These are phyloP conservation scores for Mitragyna speciosa DNA, from an alignment of 257 asterid species.

Conservation along the genomic window DNA sequence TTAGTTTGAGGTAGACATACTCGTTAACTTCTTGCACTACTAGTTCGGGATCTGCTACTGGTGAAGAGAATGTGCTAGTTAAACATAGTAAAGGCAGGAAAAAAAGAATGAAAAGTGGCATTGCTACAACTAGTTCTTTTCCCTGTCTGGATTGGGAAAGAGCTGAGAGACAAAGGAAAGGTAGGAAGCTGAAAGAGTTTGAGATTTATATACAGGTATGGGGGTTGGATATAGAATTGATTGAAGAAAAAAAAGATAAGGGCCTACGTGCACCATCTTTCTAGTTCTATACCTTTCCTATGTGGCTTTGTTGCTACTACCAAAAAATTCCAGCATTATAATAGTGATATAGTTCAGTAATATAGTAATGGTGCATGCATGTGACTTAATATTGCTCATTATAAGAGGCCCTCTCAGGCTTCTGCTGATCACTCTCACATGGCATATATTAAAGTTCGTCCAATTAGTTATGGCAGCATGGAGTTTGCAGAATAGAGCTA, in stretches of 20 bases:
- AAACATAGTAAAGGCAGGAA: slow-evolving; percentile 33
- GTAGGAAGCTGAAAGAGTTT: slow-evolving; percentile 19
- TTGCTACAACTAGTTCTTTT: slow-evolving; percentile 27
- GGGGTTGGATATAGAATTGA: slow-evolving; percentile 18
- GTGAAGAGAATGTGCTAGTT: slow-evolving; percentile 43
- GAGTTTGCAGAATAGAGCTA: not conserved
- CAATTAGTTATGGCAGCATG: not conserved
- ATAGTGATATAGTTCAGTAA: no score
- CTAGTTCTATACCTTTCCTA: slow-evolving; percentile 7
- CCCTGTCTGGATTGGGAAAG: slow-evolving; percentile 3
- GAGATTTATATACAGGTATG: slow-evolving; percentile 30
- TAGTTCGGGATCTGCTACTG: slow-evolving; percentile 66
- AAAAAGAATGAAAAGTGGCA: slow-evolving; percentile 35
- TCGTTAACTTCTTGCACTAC: slow-evolving; percentile 68
- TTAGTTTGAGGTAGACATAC: slow-evolving; percentile 33
- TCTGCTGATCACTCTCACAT: not conserved
- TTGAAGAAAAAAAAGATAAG: slow-evolving; percentile 29
- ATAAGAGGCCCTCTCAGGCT: not conserved
- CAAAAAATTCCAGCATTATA: not conserved
- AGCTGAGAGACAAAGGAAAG: slow-evolving; percentile 5
- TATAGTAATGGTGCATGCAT: not conserved
- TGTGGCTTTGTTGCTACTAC: slow-evolving; percentile 3
- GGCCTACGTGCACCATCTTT: slow-evolving; percentile 35
- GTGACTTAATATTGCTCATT: slow-evolving; percentile 7
- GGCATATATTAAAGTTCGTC: not conserved